A percentile compares a stretch with the other conserved stretches of the same genome.
Conservation (phyloP, 2,329 filamentous ascomycete genomes). For the Alternaria tenuissima region DNA sequence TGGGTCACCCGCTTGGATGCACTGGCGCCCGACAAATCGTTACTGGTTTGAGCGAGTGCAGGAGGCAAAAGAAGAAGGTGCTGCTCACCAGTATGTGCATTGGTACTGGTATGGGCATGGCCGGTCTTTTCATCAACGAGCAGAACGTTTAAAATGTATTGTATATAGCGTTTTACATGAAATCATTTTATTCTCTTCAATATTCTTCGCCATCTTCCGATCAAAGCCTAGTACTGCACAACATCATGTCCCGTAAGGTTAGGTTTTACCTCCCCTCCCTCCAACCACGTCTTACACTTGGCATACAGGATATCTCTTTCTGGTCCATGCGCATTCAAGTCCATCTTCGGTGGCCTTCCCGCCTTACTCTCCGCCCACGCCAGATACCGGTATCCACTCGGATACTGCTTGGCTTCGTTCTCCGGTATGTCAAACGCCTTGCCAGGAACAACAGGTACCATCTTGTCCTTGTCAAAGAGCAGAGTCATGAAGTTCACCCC, state of each 20-base stretch:
- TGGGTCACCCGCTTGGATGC: conserved; percentile 82
- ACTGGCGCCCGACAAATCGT: conserved; percentile 85
- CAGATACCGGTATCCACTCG: not conserved
- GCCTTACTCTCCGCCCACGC: not conserved
- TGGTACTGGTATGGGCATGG: conserved; percentile 73
- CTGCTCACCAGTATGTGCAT: conserved; percentile 91
- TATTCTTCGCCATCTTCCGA: not conserved
- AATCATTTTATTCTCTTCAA: not conserved
- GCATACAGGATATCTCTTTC: not conserved
- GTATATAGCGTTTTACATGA: not conserved
- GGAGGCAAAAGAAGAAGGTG: conserved; percentile 87
- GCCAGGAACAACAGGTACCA: not conserved
- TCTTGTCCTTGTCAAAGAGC: not conserved
- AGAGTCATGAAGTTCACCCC: not conserved
- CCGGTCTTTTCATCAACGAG: conserved; percentile 71
- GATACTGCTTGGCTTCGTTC: not conserved
- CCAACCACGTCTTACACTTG: not conserved
- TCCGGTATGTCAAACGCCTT: not conserved
- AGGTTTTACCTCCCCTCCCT: not conserved
- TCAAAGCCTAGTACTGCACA: not conserved
- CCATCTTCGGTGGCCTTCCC: not conserved
- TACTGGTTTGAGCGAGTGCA: conserved; percentile 85
- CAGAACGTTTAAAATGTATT: conserved; percentile 47
- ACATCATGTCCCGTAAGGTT: not conserved
- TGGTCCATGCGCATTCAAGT: not conserved